Conservation (phyloP, 106 monocot species). For the Chionographis japonica region DNA sequence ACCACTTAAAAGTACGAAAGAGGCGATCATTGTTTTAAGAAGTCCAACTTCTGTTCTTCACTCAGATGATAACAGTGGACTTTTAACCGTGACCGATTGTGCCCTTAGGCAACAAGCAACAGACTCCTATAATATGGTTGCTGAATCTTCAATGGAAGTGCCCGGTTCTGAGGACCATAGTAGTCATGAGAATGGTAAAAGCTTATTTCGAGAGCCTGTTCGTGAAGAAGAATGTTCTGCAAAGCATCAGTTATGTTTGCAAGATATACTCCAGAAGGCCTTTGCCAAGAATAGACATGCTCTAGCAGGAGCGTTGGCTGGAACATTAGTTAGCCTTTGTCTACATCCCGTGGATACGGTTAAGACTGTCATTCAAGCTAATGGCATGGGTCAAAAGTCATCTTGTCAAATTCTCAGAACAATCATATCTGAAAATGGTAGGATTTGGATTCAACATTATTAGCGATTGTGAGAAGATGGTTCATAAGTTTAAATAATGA, state of each 20-base stretch:
- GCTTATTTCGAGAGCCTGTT: slow-evolving; percentile 3
- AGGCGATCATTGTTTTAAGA: slow-evolving; percentile 18
- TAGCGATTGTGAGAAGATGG: not conserved
- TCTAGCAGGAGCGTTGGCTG: slow-evolving; percentile 88
- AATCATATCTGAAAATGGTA: slow-evolving; percentile 79
- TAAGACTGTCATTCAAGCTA: slow-evolving; percentile 85
- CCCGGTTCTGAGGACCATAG: slow-evolving; percentile 13
- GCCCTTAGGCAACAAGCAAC: slow-evolving; percentile 9
- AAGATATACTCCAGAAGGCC: slow-evolving; percentile 34
- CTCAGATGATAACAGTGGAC: slow-evolving; percentile 7
- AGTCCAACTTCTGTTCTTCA: slow-evolving; percentile 13
- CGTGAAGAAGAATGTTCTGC: slow-evolving; percentile 2
- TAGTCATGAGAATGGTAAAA: slow-evolving; percentile 13
- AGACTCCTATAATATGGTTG: slow-evolving; percentile 9
- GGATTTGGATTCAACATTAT: not conserved
- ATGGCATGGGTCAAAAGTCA: slow-evolving; percentile 31
- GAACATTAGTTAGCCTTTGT: slow-evolving; percentile 78
- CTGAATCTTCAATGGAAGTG: slow-evolving; percentile 20
- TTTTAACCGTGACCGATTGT: slow-evolving; percentile 14
- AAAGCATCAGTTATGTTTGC: slow-evolving; percentile 13
- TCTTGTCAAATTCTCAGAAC: slow-evolving; percentile 28
- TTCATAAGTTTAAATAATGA: not conserved
- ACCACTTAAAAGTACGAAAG: slow-evolving; percentile 13
- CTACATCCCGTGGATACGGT: slow-evolving; percentile 94
- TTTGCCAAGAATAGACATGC: slow-evolving; percentile 63